Conservation (phyloP, 176 grass and related monocot genomes). For the Oryza punctata region DNA sequence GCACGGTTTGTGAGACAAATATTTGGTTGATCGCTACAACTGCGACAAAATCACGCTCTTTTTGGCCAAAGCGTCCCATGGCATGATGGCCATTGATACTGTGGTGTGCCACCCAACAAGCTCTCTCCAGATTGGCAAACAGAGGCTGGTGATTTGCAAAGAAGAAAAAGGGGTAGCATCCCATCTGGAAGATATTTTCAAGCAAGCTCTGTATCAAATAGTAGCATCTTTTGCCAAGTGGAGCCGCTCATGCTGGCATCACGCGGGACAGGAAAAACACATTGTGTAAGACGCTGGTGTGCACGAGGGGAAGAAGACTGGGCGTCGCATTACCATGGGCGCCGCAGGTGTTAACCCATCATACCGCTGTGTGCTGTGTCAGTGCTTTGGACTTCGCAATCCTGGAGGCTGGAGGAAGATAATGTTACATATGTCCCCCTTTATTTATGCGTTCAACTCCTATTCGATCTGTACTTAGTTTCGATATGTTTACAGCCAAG, state of each 20-base stretch:
- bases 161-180: not conserved
- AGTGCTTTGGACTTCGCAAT: not conserved
- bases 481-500: not conserved
- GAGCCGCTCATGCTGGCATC: not conserved
- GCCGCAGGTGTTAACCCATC: constrained; percentile 13
- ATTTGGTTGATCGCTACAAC: not conserved
- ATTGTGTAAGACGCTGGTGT: not conserved
- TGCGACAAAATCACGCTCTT: not conserved
- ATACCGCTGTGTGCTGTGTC: not conserved
- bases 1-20: not conserved
- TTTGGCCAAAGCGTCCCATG: not conserved
- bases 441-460: not conserved
- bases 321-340: constrained; percentile 20
- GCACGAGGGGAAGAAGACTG: not conserved
- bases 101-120: not conserved
- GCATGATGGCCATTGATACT: not conserved
- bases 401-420: not conserved
- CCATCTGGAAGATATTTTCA: not conserved
- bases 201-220: not conserved
- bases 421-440: not conserved
- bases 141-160: not conserved
- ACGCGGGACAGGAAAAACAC: not conserved
- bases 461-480: not conserved
- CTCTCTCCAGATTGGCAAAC: not conserved
- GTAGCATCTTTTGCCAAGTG: constrained; percentile 8